These are phyloP conservation scores for Trichoderma guizhouense DNA, from an alignment of 2,329 filamentous ascomycete species.

Conservation along the genomic window DNA sequence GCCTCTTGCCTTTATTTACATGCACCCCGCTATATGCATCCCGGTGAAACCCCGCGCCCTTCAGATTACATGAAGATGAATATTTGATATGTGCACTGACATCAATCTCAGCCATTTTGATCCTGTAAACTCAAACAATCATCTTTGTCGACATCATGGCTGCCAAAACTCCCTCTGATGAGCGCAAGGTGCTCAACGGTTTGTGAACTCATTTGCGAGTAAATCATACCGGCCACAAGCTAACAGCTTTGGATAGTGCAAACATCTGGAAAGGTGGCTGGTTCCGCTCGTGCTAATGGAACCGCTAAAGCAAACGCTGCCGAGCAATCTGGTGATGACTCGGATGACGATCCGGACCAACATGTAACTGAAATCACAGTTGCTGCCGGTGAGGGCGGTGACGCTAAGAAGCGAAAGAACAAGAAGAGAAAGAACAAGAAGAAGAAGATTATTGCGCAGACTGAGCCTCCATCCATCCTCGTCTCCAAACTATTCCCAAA, in stretches of 20 bases:
- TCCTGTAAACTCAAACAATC: not conserved
- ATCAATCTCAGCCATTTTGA: not conserved
- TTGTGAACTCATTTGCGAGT: not conserved
- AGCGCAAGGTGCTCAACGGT: conserved; percentile 9
- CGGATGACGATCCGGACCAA: conserved; percentile 14
- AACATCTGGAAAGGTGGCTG: not conserved
- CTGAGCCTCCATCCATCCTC: conserved; percentile 71
- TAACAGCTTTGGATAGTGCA: not conserved
- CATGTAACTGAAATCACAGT: conserved; percentile 26
- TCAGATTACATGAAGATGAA: not conserved
- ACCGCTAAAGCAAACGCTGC: conserved; percentile 25
- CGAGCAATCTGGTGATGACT: conserved; percentile 11
- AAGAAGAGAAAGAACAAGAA: conserved; percentile 73
- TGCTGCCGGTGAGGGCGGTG: conserved; percentile 29
- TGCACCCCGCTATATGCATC: not conserved
- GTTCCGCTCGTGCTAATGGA: not conserved
- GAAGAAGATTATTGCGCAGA: conserved; percentile 64
- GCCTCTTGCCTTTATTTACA: not conserved
- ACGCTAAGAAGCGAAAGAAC: conserved; percentile 69
- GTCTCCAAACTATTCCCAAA: conserved; percentile 72
- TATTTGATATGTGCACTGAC: not conserved
- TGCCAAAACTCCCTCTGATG: conserved; percentile 10
- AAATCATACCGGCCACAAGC: not conserved
- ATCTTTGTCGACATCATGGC: not conserved
- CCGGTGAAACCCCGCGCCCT: not conserved